These are phyloP conservation scores for Boletus tylopilopsis DNA, from an alignment of 768 basidiomycete species.

Conservation along the genomic window DNA sequence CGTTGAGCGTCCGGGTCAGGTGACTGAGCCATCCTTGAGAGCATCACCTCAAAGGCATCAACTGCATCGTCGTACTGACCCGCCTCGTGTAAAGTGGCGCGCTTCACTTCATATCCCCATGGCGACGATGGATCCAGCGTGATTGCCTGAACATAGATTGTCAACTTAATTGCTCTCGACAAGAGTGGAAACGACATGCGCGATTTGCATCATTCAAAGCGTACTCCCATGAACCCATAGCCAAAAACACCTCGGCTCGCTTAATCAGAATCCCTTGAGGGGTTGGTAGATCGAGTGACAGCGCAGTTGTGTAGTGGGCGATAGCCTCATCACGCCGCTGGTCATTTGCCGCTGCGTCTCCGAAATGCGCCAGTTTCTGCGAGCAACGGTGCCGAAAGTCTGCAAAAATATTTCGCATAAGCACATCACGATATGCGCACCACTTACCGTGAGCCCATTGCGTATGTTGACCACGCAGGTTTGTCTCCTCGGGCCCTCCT, in stretches of 20 bases:
- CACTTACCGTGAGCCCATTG: background rate
- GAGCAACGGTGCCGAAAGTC: background rate
- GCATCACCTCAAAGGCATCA: background rate
- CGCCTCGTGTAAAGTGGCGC: background rate
- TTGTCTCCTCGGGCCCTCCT: background rate
- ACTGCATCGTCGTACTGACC: background rate
- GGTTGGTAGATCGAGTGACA: background rate
- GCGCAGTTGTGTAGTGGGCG: background rate
- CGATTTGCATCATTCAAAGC: background rate
- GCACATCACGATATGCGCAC: background rate
- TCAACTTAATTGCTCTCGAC: no score
- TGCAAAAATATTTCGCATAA: background rate
- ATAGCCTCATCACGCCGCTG: background rate
- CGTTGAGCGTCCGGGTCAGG: no score
- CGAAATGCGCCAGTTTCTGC: background rate
- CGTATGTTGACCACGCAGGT: no score
- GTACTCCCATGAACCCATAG: no score
- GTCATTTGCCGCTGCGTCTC: background rate
- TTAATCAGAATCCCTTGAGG: background rate
- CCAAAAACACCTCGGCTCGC: no score
- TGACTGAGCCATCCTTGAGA: no score
- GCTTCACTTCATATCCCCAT: background rate
- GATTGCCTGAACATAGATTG: no score
- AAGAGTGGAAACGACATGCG: background rate
- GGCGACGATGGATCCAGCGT: background rate